Percentiles rank a stretch among this genome's conserved stretches.
These are phyloP conservation scores for Kentomonas sorsogonicus DNA, from an alignment of 208 protist species.

Conservation along the genomic window DNA sequence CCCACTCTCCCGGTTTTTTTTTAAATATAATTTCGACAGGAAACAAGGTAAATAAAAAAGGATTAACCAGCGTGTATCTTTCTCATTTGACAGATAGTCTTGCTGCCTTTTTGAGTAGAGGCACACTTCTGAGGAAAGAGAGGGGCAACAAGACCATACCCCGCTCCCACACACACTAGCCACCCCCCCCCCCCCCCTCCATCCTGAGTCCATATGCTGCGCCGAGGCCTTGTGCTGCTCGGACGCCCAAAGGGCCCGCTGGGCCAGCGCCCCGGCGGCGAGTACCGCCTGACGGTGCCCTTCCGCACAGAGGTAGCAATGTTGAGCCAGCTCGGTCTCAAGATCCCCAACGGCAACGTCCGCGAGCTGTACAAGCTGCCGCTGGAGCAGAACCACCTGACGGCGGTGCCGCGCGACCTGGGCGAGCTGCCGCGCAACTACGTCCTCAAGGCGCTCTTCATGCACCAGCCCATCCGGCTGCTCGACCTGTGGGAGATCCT, in stretches of 20 bases:
- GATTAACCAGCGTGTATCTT: no score
- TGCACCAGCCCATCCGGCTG: conserved; percentile 83
- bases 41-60: no score
- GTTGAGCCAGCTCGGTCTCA: conserved; percentile 42
- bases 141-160: no score
- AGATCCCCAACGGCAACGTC: conserved; percentile 75
- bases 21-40: no score
- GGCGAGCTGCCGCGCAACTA: conserved; percentile 87
- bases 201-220: conserved; percentile 40
- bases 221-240: conserved; percentile 27
- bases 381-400: conserved; percentile 72
- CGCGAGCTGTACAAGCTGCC: conserved; percentile 87
- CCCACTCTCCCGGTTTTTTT: no score
- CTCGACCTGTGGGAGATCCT: conserved; percentile 78
- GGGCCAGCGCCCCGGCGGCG: conserved; percentile 64
- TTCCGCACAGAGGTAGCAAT: conserved; percentile 85
- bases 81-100: no score
- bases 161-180: no score
- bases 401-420: conserved; percentile 81
- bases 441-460: conserved; percentile 77
- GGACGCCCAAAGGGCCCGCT: conserved; percentile 75
- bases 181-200: neutral
- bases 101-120: no score
- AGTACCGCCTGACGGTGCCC: conserved; percentile 75
- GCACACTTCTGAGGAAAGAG: no score